phyloP scores from a whole-genome alignment of 768 basidiomycete genomes.

The Pulveroboletus sp. region DNA sequence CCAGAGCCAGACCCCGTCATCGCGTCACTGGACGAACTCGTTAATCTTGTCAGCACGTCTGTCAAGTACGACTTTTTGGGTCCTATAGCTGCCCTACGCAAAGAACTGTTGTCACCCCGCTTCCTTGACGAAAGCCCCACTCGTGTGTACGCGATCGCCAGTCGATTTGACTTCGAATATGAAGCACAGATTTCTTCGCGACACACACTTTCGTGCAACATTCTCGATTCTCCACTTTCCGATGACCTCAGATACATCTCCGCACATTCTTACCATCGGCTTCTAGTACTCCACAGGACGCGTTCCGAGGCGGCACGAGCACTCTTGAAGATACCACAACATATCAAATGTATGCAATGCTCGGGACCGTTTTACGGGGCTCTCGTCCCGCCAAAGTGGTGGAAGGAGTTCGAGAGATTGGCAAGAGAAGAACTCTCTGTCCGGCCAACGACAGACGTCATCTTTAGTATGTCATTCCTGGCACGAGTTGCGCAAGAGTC shows the following conservation, averaged over 20 bases:
- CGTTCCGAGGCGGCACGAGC: conserved; percentile 48
- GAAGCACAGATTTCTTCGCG: conserved; percentile 60
- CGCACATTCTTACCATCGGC: conserved; percentile 64
- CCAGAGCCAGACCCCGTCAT: conserved; percentile 54
- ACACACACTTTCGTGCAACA: conserved; percentile 48
- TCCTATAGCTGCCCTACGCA: conserved; percentile 47
- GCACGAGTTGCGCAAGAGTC: conserved; percentile 45
- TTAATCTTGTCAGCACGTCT: conserved; percentile 47
- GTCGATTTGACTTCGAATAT: conserved; percentile 58
- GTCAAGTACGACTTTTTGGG: conserved; percentile 60
- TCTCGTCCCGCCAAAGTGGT: conserved; percentile 62
- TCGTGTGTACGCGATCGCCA: conserved; percentile 69
- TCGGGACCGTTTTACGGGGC: conserved; percentile 47
- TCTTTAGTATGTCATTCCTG: conserved; percentile 61
- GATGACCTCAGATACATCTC: conserved; percentile 64
- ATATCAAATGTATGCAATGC: conserved; percentile 65
- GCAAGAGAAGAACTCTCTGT: conserved; percentile 55
- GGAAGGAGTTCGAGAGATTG: conserved; percentile 54
- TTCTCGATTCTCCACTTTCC: conserved; percentile 54
- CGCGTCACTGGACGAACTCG: conserved; percentile 50
- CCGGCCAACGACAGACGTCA: conserved; percentile 53
- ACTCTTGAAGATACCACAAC: conserved; percentile 43
- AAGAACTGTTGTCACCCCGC: conserved; percentile 44
- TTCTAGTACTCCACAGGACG: conserved; percentile 55
- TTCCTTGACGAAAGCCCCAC: conserved; percentile 49